These are phyloP conservation scores for Porphyrellus sp. DNA, from an alignment of 1,284 basidiomycete species.

Conservation along the genomic window DNA sequence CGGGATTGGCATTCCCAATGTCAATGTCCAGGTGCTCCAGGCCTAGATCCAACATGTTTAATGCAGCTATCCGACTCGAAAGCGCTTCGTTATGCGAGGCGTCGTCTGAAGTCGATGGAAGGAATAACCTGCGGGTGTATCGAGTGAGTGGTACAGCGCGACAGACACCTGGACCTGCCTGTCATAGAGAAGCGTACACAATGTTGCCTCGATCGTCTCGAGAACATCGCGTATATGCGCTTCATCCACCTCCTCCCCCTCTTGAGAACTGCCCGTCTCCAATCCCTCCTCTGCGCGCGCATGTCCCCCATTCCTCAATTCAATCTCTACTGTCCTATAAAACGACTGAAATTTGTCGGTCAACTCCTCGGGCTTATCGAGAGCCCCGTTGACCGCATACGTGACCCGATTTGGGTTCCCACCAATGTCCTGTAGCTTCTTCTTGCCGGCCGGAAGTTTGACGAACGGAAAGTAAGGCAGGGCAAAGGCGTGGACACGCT, in stretches of 20 bases:
- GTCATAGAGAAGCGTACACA: constrained; percentile 73
- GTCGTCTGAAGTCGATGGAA: constrained; percentile 71
- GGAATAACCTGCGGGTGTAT: constrained; percentile 50
- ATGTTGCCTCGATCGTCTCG: constrained; percentile 66
- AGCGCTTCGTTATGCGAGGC: constrained; percentile 84
- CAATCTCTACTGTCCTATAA: constrained; percentile 59
- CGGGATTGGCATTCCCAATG: constrained; percentile 45
- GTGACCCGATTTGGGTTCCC: constrained; percentile 25
- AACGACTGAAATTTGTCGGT: constrained; percentile 71
- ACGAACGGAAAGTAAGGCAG: constrained; percentile 49
- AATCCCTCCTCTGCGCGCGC: constrained; percentile 15
- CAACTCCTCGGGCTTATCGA: constrained; percentile 49
- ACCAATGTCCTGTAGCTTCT: constrained; percentile 32
- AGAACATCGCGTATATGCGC: constrained; percentile 53
- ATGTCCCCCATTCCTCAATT: constrained; percentile 37
- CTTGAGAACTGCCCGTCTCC: constrained; percentile 4
- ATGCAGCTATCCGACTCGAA: constrained; percentile 81
- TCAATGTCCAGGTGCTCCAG: constrained; percentile 85
- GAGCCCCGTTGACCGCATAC: constrained; percentile 38
- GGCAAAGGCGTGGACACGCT: constrained; percentile 59
- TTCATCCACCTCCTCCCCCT: constrained; percentile 33
- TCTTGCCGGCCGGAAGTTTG: constrained; percentile 34
- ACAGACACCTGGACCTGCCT: constrained; percentile 18
- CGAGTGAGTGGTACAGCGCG: not conserved
- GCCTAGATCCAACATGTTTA: constrained; percentile 85